phyloP scores from a whole-genome alignment of 2,329 filamentous ascomycete species.

The Pseudogymnoascus sp. region DNA sequence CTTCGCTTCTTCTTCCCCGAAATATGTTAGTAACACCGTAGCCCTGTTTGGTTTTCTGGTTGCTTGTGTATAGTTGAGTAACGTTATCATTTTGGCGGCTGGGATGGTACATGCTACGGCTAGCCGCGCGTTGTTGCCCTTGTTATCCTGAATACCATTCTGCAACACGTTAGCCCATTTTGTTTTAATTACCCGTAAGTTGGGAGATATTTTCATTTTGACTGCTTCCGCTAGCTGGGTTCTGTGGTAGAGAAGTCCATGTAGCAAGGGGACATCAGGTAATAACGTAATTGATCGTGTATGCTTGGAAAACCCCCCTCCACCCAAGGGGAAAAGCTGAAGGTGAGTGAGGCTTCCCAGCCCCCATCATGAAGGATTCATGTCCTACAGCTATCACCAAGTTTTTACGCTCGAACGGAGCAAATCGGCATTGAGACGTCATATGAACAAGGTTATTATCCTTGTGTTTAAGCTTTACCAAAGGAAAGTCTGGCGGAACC shows the following conservation, averaged over 20 bases:
- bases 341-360: neutral
- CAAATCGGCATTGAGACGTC: neutral
- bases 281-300: neutral
- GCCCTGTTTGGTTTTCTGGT: neutral
- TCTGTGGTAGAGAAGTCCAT: neutral
- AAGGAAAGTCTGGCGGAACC: neutral
- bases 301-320: neutral
- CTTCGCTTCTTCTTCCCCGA: neutral
- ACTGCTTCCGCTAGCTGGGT: neutral
- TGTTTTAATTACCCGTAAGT: neutral
- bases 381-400: neutral
- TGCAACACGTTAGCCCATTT: neutral
- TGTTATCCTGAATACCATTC: neutral
- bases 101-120: neutral
- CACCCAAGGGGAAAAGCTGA: neutral
- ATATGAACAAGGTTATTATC: conserved; percentile 2
- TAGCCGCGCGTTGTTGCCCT: neutral
- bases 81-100: neutral
- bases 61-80: neutral
- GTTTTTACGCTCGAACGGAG: neutral
- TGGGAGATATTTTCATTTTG: neutral
- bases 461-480: neutral
- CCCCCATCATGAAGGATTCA: neutral
- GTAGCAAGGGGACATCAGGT: neutral
- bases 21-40: neutral